Percentiles rank a stretch among this genome's conserved stretches.
Conservation (phyloP, 2,329 filamentous ascomycete genomes). For the Penicillium decumbens region DNA sequence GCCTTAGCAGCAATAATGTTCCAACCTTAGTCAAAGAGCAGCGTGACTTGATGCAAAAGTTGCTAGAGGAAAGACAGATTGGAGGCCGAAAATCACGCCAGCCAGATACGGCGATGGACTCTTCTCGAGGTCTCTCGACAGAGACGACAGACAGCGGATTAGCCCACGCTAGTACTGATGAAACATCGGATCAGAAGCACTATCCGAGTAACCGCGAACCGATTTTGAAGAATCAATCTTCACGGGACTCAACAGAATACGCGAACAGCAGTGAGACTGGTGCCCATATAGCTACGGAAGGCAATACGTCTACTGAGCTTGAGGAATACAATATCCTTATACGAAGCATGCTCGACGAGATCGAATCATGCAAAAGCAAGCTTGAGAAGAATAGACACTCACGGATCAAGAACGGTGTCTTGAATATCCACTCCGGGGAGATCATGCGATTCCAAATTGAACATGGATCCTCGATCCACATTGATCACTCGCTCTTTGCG, state of each 20-base stretch:
- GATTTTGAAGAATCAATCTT: too few species aligned
- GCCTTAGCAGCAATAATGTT: background rate
- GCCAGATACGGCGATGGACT: too few species aligned
- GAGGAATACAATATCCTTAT: slow-evolving; percentile 1
- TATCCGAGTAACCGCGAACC: too few species aligned
- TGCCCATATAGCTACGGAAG: slow-evolving; percentile 3
- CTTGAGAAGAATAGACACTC: slow-evolving; percentile 3
- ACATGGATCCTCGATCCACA: background rate
- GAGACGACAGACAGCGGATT: too few species aligned
- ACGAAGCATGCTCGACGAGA: slow-evolving; percentile 5
- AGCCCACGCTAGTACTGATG: too few species aligned
- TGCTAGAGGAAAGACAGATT: background rate
- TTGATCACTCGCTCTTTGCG: slow-evolving; percentile 3
- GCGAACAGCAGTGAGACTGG: too few species aligned
- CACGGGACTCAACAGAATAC: too few species aligned
- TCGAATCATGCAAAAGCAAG: slow-evolving; percentile 8
- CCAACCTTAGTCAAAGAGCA: slow-evolving; percentile 6
- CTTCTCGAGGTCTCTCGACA: too few species aligned
- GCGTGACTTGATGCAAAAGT: slow-evolving; percentile 4
- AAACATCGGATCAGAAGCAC: too few species aligned
- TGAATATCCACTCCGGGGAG: slow-evolving; percentile 7
- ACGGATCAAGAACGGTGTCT: slow-evolving; percentile 7
- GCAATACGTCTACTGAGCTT: too few species aligned
- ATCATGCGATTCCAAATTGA: slow-evolving; percentile 7
- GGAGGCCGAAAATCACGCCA: background rate